These are phyloP conservation scores for Graphilbum fragrans DNA, from an alignment of 2,329 filamentous ascomycete genomes.

Conservation along the genomic window DNA sequence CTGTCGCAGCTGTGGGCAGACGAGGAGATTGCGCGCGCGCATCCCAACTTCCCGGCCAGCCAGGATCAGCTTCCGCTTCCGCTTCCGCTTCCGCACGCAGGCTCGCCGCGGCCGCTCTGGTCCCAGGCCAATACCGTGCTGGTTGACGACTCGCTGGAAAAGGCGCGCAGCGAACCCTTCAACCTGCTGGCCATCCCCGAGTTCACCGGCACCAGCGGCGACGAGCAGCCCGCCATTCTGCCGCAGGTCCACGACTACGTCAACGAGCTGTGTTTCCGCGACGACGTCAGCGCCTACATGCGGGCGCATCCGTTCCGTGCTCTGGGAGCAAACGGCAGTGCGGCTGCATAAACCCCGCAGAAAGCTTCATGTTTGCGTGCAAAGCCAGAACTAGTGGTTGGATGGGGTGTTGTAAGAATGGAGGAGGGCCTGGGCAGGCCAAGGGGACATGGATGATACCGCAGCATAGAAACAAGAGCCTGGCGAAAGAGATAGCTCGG, in stretches of 20 bases:
- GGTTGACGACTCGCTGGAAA: constrained; percentile 74
- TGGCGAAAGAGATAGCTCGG: too few species aligned
- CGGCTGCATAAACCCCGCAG: too few species aligned
- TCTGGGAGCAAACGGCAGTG: neutral
- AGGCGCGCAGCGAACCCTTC: constrained; percentile 70
- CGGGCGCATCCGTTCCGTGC: constrained; percentile 33
- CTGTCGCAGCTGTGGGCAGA: constrained; percentile 60
- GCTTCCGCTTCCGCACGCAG: too few species aligned
- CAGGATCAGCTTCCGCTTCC: too few species aligned
- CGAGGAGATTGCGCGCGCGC: constrained; percentile 25
- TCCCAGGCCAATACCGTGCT: constrained; percentile 79
- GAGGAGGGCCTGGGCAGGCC: too few species aligned
- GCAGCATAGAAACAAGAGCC: too few species aligned
- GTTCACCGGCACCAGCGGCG: constrained; percentile 37
- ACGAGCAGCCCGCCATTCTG: constrained; percentile 31
- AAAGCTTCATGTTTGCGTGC: neutral
- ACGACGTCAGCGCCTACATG: constrained; percentile 53
- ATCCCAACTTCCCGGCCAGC: too few species aligned
- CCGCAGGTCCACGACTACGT: constrained; percentile 51
- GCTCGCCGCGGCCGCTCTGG: constrained; percentile 47
- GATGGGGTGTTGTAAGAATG: too few species aligned
- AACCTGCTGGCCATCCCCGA: constrained; percentile 76
- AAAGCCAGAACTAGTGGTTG: too few species aligned
- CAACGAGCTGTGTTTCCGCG: constrained; percentile 38
- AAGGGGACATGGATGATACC: too few species aligned